Evolutionary conservation across 257 asterid species (phyloP).

Genomic region (Salvia splendens): DNA sequence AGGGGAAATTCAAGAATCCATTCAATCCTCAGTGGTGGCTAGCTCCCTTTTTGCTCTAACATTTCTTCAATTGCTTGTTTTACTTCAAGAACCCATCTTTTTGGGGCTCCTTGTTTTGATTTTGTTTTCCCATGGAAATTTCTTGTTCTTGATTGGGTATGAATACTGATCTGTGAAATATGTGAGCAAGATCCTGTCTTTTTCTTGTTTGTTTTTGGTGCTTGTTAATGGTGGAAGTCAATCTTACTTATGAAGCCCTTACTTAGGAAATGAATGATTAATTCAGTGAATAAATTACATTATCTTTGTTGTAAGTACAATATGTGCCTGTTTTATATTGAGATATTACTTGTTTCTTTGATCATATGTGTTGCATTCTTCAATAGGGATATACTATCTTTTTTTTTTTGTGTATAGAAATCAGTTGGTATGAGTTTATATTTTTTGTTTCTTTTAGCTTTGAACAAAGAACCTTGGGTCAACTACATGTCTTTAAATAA

Average conservation of each 20-base stretch:
- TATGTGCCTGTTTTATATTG: conserved; percentile 1
- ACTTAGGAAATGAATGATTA: conserved; percentile 5
- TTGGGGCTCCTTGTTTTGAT: not conserved
- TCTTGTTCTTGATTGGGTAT: conserved; percentile 7
- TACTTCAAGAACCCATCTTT: conserved; percentile 28
- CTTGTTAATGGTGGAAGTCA: conserved; percentile 4
- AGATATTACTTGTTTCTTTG: conserved; percentile 14
- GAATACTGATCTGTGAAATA: conserved; percentile 16
- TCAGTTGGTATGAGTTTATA: conserved; percentile 19
- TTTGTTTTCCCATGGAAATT: conserved; percentile 16
- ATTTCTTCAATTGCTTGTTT: conserved; percentile 12
- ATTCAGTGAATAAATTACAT: conserved; percentile 9
- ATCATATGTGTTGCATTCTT: conserved; percentile 12
- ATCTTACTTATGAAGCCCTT: conserved; percentile 19
- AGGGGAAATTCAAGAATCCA: conserved; percentile 33
- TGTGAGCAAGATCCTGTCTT: conserved; percentile 30
- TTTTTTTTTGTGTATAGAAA: conserved; percentile 1
- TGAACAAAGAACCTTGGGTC: conserved; percentile 23
- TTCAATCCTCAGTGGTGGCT: conserved; percentile 33
- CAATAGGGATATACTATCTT: not conserved
- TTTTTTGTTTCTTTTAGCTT: conserved; percentile 11
- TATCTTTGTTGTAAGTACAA: not conserved
- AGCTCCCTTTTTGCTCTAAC: conserved; percentile 18
- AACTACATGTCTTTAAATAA: conserved; percentile 19
- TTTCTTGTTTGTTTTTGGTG: not conserved